These are phyloP conservation scores for Rhodofomes roseus DNA, from an alignment of 1,284 basidiomycete genomes.

Conservation along the genomic window DNA sequence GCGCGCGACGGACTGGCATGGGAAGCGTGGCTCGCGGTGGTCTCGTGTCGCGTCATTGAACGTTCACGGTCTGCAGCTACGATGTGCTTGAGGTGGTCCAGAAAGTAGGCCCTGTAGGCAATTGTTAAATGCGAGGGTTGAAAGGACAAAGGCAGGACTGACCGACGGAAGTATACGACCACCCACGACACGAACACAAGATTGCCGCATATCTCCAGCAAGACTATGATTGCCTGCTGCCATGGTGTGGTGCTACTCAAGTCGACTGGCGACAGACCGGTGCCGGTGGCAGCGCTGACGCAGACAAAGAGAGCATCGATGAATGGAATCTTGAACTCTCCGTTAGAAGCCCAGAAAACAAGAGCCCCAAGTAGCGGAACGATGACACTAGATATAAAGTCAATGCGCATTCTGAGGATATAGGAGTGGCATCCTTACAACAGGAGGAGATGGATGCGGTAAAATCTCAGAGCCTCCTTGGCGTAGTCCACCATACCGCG, in stretches of 20 bases:
- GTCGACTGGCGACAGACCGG: slow-evolving; percentile 71
- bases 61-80: slow-evolving; percentile 43
- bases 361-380: slow-evolving; percentile 64
- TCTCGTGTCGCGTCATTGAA: slow-evolving; percentile 8
- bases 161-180: slow-evolving; percentile 31
- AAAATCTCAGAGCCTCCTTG: slow-evolving; percentile 51
- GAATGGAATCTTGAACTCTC: slow-evolving; percentile 54
- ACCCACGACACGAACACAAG: slow-evolving; percentile 41
- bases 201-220: slow-evolving; percentile 64
- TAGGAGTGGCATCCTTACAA: slow-evolving; percentile 35
- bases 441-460: slow-evolving; percentile 50
- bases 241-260: slow-evolving; percentile 67
- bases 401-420: not conserved
- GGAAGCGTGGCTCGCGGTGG: not conserved
- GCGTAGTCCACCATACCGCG: not conserved
- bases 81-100: slow-evolving; percentile 65
- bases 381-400: slow-evolving; percentile 46
- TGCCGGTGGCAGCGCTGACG: slow-evolving; percentile 75
- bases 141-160: not conserved
- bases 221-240: slow-evolving; percentile 70
- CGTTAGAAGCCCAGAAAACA: slow-evolving; percentile 70
- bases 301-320: slow-evolving; percentile 73
- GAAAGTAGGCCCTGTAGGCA: slow-evolving; percentile 69
- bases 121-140: too few species aligned
- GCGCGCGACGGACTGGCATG: not conserved